These are phyloP conservation scores for Hapsidospora chrysogenum DNA, from an alignment of 495 filamentous ascomycete species.

Conservation along the genomic window DNA sequence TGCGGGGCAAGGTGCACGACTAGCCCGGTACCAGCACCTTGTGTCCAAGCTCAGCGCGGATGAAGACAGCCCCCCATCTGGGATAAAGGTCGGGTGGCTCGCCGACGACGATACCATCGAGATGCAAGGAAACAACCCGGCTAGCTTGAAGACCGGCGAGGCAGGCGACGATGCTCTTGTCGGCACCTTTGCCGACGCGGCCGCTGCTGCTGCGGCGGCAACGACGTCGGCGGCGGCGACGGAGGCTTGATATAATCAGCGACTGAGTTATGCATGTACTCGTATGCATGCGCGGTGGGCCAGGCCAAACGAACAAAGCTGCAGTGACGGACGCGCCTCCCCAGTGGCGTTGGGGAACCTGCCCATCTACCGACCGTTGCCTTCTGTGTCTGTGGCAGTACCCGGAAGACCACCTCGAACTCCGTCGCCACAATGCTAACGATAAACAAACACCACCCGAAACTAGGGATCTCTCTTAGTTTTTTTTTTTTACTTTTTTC, in stretches of 20 bases:
- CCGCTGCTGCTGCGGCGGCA: slow-evolving; percentile 16
- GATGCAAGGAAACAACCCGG: slow-evolving; percentile 19
- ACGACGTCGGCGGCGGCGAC: background rate
- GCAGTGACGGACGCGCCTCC: too few species aligned
- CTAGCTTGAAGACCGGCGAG: slow-evolving; percentile 18
- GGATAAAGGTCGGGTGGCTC: slow-evolving; percentile 25
- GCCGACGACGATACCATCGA: slow-evolving; percentile 28
- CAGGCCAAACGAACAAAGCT: too few species aligned
- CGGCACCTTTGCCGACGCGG: slow-evolving; percentile 33
- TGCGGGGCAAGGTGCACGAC: slow-evolving; percentile 25
- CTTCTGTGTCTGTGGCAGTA: too few species aligned
- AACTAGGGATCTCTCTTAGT: too few species aligned
- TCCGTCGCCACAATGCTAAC: too few species aligned
- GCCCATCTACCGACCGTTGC: too few species aligned
- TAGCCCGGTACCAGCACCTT: slow-evolving; percentile 33
- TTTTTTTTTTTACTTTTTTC: too few species aligned
- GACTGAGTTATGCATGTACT: background rate
- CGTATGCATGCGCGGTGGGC: too few species aligned
- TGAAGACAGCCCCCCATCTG: slow-evolving; percentile 11
- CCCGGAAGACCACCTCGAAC: too few species aligned
- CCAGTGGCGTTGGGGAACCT: too few species aligned
- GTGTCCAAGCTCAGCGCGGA: slow-evolving; percentile 30
- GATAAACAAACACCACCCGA: too few species aligned
- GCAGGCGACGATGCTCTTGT: slow-evolving; percentile 23
- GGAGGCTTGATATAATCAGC: background rate